Evolutionary conservation across 106 monocot species (phyloP).

Genomic region (Chionographis japonica): DNA sequence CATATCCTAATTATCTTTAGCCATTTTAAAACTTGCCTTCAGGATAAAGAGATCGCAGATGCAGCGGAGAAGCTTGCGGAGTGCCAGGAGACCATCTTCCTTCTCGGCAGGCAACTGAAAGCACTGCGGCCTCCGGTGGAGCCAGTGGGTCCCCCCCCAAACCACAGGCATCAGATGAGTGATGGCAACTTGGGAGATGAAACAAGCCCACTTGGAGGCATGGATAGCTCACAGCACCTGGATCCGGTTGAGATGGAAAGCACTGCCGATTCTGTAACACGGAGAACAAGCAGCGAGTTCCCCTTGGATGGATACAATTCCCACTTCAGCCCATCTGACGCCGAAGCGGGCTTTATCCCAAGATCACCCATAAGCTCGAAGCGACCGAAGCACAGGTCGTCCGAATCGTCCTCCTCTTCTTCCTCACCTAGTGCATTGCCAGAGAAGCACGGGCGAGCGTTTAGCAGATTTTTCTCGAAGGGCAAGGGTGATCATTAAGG

Average conservation of each 20-base stretch:
- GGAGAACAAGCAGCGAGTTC: conserved; percentile 36
- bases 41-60: conserved; percentile 33
- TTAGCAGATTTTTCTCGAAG: conserved; percentile 84
- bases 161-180: conserved; percentile 14
- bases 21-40: background rate
- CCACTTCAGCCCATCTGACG: conserved; percentile 35
- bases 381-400: conserved; percentile 37
- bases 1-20: too few relatives aligned
- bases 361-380: conserved; percentile 46
- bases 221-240: conserved; percentile 7
- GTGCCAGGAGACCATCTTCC: conserved; percentile 40
- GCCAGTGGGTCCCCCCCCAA: conserved; percentile 15
- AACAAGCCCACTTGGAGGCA: conserved; percentile 3
- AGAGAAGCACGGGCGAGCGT: conserved; percentile 63
- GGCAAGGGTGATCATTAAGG: conserved; percentile 28
- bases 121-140: conserved; percentile 31
- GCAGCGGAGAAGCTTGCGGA: conserved; percentile 43
- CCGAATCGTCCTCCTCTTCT: conserved; percentile 40
- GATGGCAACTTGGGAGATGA: conserved; percentile 25
- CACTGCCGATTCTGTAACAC: conserved; percentile 3
- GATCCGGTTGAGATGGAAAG: conserved; percentile 26
- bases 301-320: conserved; percentile 45
- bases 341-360: conserved; percentile 27
- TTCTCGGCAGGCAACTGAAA: conserved; percentile 29
- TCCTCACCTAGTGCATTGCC: conserved; percentile 23